These are phyloP conservation scores for Isabelozyma rhagii DNA, from an alignment of 805 yeast genomes.

Conservation along the genomic window DNA sequence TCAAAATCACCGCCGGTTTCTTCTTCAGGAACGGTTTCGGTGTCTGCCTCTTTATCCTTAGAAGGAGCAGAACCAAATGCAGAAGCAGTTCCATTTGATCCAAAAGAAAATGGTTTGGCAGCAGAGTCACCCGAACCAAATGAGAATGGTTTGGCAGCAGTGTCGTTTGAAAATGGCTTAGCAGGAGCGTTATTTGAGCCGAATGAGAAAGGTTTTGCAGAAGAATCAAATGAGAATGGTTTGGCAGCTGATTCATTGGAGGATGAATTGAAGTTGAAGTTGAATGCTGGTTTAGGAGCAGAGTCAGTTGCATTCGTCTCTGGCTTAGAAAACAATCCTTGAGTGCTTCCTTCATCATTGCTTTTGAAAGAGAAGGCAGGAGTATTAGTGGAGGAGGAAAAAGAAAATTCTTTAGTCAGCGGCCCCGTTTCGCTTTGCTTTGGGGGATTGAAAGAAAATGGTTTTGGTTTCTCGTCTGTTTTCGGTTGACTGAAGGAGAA, in stretches of 20 bases:
- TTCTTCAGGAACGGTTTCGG: constrained; percentile 38
- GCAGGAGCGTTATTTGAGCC: background rate
- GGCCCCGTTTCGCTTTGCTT: background rate
- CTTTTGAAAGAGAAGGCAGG: constrained; percentile 24
- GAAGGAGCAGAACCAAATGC: background rate
- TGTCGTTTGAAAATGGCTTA: background rate
- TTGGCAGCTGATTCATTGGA: background rate
- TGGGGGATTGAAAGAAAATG: constrained; percentile 5
- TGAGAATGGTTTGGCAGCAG: constrained; percentile 2
- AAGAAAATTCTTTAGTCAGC: constrained; percentile 8
- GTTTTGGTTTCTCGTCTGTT: constrained; percentile 1
- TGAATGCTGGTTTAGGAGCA: constrained; percentile 16
- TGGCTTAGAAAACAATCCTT: background rate
- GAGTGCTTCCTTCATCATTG: constrained; percentile 2
- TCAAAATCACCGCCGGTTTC: constrained; percentile 48
- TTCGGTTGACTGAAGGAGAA: constrained; percentile 4
- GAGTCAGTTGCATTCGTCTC: constrained; percentile 6
- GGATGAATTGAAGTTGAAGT: background rate
- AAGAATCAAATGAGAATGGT: constrained; percentile 1
- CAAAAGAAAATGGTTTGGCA: background rate
- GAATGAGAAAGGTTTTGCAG: background rate
- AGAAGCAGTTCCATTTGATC: background rate
- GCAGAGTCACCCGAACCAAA: background rate
- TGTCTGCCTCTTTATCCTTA: background rate
- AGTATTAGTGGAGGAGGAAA: constrained; percentile 7